A percentile compares a stretch with the other conserved stretches of the same genome.
These are phyloP conservation scores for Neofusicoccum kwambonambiense DNA, from an alignment of 2,329 filamentous ascomycete species.

Conservation along the genomic window DNA sequence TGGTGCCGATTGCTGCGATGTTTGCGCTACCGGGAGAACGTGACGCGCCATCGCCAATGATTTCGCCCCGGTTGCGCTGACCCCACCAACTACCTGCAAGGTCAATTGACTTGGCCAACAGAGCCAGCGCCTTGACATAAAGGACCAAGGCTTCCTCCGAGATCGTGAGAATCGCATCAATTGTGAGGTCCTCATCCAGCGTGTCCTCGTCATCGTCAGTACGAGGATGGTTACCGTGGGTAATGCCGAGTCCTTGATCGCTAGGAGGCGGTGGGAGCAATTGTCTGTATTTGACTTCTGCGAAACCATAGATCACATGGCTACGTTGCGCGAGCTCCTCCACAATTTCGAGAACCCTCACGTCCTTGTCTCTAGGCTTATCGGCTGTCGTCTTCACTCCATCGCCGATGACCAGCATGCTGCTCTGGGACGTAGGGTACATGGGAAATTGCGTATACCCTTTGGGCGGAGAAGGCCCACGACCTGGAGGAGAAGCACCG, in stretches of 20 bases:
- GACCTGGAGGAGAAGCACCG: slow-evolving; percentile 62
- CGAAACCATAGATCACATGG: slow-evolving; percentile 95
- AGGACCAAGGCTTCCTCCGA: slow-evolving; percentile 94
- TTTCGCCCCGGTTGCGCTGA: slow-evolving; percentile 69
- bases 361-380: slow-evolving; percentile 71
- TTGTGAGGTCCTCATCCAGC: slow-evolving; percentile 76
- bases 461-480: slow-evolving; percentile 69
- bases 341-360: slow-evolving; percentile 72
- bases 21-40: slow-evolving; percentile 32
- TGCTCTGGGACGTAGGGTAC: slow-evolving; percentile 70
- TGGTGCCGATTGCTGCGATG: slow-evolving; percentile 53
- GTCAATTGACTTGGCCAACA: slow-evolving; percentile 93
- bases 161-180: slow-evolving; percentile 79
- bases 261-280: slow-evolving; percentile 82
- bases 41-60: slow-evolving; percentile 40
- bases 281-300: slow-evolving; percentile 97
- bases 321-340: slow-evolving; percentile 91
- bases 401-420: slow-evolving; percentile 63
- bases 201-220: slow-evolving; percentile 55
- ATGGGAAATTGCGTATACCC: slow-evolving; percentile 79
- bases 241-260: slow-evolving; percentile 65
- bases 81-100: slow-evolving; percentile 92
- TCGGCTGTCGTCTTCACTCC: slow-evolving; percentile 58
- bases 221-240: slow-evolving; percentile 30
- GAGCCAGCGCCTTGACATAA: slow-evolving; percentile 89